These are phyloP conservation scores for Vaccinium corymbosum DNA, from an alignment of 148 eudicot species.

Conservation along the genomic window DNA sequence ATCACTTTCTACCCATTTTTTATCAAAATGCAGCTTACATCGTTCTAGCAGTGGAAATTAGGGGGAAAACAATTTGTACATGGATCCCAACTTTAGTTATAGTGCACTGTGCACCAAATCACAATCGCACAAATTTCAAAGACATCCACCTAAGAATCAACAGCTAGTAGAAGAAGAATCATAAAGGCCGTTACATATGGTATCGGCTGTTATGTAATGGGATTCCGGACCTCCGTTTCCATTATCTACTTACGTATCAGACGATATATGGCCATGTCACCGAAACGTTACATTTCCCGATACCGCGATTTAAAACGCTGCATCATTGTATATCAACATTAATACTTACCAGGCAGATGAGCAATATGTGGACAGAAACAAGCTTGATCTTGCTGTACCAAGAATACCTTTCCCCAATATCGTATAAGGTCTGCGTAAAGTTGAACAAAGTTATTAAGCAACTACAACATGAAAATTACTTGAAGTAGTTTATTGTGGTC, in stretches of 20 bases:
- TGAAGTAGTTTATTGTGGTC: background rate
- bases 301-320: no score
- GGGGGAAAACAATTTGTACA: background rate
- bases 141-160: background rate
- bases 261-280: no score
- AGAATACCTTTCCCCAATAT: constrained; percentile 78
- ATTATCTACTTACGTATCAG: no score
- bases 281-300: no score
- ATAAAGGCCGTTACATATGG: background rate
- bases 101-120: background rate
- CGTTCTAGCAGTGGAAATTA: background rate
- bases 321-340: background rate
- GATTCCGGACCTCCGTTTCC: no score
- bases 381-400: constrained; percentile 95
- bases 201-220: no score
- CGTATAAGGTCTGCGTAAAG: constrained; percentile 56
- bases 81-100: background rate
- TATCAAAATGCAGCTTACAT: background rate
- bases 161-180: background rate
- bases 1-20: background rate
- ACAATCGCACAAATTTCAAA: background rate
- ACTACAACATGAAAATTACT: background rate
- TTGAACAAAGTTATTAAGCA: background rate
- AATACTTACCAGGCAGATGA: constrained; percentile 87
- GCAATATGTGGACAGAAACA: constrained; percentile 85